phyloP scores from a whole-genome alignment of 495 filamentous ascomycete species.

The Penicillium cataractarum region DNA sequence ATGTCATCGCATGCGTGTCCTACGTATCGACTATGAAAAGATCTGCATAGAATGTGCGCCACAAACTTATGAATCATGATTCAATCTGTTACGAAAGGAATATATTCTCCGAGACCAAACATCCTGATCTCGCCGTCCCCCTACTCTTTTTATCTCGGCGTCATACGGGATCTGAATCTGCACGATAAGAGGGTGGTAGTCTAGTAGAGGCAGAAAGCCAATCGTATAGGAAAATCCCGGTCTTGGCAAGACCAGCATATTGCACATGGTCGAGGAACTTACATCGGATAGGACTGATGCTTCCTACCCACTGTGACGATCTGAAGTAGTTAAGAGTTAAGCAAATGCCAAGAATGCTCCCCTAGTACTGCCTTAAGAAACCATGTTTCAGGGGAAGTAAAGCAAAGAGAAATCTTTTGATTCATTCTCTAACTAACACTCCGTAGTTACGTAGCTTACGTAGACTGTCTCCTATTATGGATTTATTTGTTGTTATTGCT shows the following conservation, averaged over 20 bases:
- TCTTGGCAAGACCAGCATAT: slow-evolving; percentile 16
- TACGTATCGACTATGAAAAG: slow-evolving; percentile 15
- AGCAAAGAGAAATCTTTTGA: background rate
- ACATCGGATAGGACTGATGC: slow-evolving; percentile 6
- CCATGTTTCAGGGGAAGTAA: slow-evolving; percentile 14
- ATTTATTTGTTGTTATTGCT: slow-evolving; percentile 2
- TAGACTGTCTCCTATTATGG: slow-evolving; percentile 11
- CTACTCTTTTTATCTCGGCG: slow-evolving; percentile 2
- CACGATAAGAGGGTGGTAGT: slow-evolving; percentile 21
- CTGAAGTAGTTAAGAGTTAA: slow-evolving; percentile 18
- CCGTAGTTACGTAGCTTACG: slow-evolving; percentile 16
- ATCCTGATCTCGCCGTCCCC: background rate
- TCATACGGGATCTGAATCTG: slow-evolving; percentile 12
- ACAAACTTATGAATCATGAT: slow-evolving; percentile 10
- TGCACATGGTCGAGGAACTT: slow-evolving; percentile 1
- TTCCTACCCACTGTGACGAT: background rate
- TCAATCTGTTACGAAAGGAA: background rate
- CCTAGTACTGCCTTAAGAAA: background rate
- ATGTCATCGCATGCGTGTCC: slow-evolving; percentile 21
- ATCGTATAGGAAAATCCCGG: slow-evolving; percentile 9
- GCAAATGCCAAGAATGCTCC: slow-evolving; percentile 23
- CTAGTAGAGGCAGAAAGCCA: slow-evolving; percentile 9
- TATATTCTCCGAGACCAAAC: background rate
- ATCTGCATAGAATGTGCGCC: slow-evolving; percentile 24
- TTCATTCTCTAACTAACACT: slow-evolving; percentile 4